A percentile compares a stretch with the other conserved stretches of the same genome.
Conservation (phyloP, 345 rosid genomes). For the Xanthoceras sorbifolium region DNA sequence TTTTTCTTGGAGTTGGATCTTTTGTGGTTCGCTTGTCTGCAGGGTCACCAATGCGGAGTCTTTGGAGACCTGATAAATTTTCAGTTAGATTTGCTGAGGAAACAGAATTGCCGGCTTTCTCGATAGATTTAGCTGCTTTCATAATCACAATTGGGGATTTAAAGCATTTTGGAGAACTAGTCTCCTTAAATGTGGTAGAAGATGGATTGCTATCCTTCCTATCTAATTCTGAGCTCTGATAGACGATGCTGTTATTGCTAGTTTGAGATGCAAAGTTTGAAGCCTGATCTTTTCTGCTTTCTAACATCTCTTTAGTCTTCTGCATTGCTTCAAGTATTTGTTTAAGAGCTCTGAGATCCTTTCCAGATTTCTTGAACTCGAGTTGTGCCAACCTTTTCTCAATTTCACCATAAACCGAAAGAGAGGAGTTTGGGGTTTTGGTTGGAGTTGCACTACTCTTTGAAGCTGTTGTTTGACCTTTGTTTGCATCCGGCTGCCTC, state of each 20-base stretch:
- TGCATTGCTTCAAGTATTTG: constrained; percentile 89
- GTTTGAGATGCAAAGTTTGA: constrained; percentile 30
- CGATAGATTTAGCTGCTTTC: constrained; percentile 50
- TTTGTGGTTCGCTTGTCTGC: constrained; percentile 45
- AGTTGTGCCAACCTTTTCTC: constrained; percentile 77
- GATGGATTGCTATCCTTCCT: constrained; percentile 29
- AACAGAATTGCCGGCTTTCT: constrained; percentile 32
- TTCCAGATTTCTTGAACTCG: constrained; percentile 74
- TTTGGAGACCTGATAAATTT: constrained; percentile 35
- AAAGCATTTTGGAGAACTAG: constrained; percentile 40
- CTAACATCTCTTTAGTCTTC: constrained; percentile 49
- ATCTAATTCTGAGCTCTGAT: constrained; percentile 34
- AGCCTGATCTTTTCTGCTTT: constrained; percentile 41
- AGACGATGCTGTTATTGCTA: constrained; percentile 25
- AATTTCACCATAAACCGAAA: constrained; percentile 72
- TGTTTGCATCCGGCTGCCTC: constrained; percentile 61
- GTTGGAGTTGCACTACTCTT: constrained; percentile 32
- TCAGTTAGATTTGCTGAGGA: constrained; percentile 32
- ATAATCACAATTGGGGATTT: constrained; percentile 54
- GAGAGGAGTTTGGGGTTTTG: constrained; percentile 33
- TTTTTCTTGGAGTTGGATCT: constrained; percentile 49
- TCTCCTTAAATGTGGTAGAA: constrained; percentile 41
- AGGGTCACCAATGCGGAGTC: constrained; percentile 33
- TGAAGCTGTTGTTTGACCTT: constrained; percentile 39
- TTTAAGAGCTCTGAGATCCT: constrained; percentile 85